Base-by-base conservation (phyloP, 2,329 filamentous ascomycete genomes). In the Fusarium xylarioides region DNA sequence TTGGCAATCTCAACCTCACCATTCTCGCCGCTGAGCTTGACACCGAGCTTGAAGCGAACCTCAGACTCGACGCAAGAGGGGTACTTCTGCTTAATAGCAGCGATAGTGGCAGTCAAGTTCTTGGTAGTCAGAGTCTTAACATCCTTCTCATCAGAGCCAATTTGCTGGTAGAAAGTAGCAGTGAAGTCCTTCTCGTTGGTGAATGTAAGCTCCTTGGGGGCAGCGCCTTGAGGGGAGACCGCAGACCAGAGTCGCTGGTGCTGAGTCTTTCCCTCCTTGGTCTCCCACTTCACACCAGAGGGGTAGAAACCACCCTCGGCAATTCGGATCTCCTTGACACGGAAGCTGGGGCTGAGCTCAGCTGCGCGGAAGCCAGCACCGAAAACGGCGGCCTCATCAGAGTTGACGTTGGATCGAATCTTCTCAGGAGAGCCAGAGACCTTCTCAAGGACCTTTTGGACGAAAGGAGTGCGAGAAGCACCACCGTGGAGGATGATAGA, bases 281-380 rank as follows among this genome's bases (percentile, higher is more conserved):
- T 86, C 42, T 85, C 89, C 89, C 94, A 97, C 81, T 92, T 93
- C 77, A 97, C 88, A 63, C 91, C 91, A 34, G 92, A 88, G 5
- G 91, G 86, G 80, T 96, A 98, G 47, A 87, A 87, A 46, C 93
- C 89, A 28, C 89, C 90, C 77, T 99, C 96, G n/a, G 86, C 88
- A 57, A 93, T 90, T 66, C 93, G 89, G 74, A 99, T 99, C 80
- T 98, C 96, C 87, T 98, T 99, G 80, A 99, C 96, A 70, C 95
- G 92, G 90, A 99, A 99, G 81, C 93, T 95, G 44, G 95, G 95
- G 83, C 94, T 98, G 66, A 99, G 88, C 76, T 94, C 91, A 58
- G 96, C 96, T 56, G 94, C 96, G 80, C 95, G 94, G 87, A 99
- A 98, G 34, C 93, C 95, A 62, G 96, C 95, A 77, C 96, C 96